phyloP scores from a whole-genome alignment of 371 early-diverging fungal species.

The Apophysomyces elegans region DNA sequence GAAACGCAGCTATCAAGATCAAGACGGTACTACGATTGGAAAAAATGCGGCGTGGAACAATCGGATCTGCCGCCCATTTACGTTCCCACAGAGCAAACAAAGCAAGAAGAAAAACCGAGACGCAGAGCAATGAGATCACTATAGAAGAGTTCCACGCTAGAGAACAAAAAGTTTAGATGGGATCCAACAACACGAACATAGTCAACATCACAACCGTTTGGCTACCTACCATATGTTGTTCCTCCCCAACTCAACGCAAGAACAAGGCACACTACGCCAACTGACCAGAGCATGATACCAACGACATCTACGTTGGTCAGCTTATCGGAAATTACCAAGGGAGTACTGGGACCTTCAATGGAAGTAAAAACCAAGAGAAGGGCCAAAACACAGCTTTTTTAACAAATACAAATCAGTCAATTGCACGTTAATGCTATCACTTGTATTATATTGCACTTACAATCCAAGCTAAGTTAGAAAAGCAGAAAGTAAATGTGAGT shows the following conservation, averaged over 20 bases:
- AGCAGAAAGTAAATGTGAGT: neutral
- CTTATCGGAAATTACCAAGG: neutral
- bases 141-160: conserved; percentile 50
- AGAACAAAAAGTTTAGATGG: neutral
- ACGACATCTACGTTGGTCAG: conserved; percentile 26
- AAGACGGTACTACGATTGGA: conserved; percentile 52
- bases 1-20: conserved; percentile 39
- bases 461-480: conserved; percentile 28
- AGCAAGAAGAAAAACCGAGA: conserved; percentile 37
- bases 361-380: conserved; percentile 28
- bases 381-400: conserved; percentile 23
- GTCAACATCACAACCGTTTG: neutral
- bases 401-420: neutral
- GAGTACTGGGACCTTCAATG: conserved; percentile 23
- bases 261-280: conserved; percentile 33
- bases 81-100: conserved; percentile 51
- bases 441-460: conserved; percentile 21
- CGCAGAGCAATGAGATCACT: conserved; percentile 53
- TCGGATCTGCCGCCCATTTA: conserved; percentile 43
- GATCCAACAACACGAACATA: neutral
- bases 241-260: conserved; percentile 49
- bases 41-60: conserved; percentile 58
- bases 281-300: conserved; percentile 38
- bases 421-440: no score
- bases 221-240: conserved; percentile 33